Evolutionary conservation across 2,329 filamentous ascomycete species (phyloP).

Genomic region (Trichoderma simmonsii): DNA sequence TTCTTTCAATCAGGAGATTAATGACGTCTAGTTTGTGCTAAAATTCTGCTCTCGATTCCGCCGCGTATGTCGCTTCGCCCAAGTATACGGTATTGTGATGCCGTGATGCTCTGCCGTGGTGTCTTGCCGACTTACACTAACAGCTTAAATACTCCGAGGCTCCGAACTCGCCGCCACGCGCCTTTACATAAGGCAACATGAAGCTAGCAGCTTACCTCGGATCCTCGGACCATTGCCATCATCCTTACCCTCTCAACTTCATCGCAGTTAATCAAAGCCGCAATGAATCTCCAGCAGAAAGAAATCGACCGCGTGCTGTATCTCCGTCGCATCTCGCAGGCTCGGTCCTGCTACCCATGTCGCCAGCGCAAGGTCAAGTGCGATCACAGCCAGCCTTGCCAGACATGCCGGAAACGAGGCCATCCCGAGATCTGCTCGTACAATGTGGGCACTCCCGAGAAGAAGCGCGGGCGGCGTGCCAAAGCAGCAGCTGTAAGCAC

Average conservation of each 20-base stretch:
- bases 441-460: not conserved
- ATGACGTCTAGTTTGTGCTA: not conserved
- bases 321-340: constrained; percentile 4
- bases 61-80: not conserved
- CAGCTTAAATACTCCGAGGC: not conserved
- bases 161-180: not conserved
- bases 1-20: accelerated
- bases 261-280: not conserved
- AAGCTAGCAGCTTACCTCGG: not conserved
- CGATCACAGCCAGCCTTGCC: constrained; percentile 12
- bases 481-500: not conserved
- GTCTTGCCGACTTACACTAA: not conserved
- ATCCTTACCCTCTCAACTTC: not conserved
- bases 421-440: constrained; percentile 16
- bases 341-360: constrained; percentile 13
- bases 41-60: not conserved
- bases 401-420: constrained; percentile 13
- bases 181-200: not conserved
- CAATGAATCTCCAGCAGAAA: not conserved
- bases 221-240: not conserved
- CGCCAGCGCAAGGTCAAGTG: constrained; percentile 17
- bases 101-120: not conserved
- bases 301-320: constrained; percentile 12
- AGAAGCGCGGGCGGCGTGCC: not conserved
- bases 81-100: not conserved